These are phyloP conservation scores for Chaetomium sp. DNA, from an alignment of 2,329 filamentous ascomycete species.

Conservation along the genomic window DNA sequence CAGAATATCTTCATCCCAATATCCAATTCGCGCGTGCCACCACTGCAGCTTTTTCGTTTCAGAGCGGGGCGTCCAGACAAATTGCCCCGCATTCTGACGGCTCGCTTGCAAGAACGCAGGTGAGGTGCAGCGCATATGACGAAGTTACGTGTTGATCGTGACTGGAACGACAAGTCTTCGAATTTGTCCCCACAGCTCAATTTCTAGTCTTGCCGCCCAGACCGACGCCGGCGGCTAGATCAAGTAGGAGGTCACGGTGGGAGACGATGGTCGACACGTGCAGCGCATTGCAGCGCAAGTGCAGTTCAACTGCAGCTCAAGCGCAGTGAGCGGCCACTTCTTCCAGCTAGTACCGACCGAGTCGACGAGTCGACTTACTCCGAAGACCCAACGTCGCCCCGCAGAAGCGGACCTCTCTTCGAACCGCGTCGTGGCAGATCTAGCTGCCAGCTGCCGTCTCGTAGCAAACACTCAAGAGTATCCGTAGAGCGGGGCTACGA, in stretches of 20 bases:
- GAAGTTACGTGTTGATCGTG: slow-evolving; percentile 33
- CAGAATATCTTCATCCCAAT: neutral
- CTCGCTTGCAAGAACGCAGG: slow-evolving; percentile 21
- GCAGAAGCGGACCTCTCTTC: neutral
- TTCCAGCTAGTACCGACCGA: neutral
- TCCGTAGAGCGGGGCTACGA: neutral
- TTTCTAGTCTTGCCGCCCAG: slow-evolving; percentile 16
- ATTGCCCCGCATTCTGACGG: slow-evolving; percentile 24
- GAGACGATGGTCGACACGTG: neutral
- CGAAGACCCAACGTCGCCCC: neutral
- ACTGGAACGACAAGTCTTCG: slow-evolving; percentile 26
- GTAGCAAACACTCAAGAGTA: too few relatives aligned
- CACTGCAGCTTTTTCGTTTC: neutral
- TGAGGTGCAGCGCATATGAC: slow-evolving; percentile 28
- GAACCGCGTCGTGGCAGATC: neutral
- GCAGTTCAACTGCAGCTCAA: neutral
- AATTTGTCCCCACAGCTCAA: slow-evolving; percentile 25
- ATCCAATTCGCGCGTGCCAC: slow-evolving; percentile 4
- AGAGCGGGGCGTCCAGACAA: slow-evolving; percentile 12
- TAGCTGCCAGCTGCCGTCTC: slow-evolving; percentile 15
- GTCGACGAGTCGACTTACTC: neutral
- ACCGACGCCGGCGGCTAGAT: slow-evolving; percentile 6
- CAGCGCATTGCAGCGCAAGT: neutral
- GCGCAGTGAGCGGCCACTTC: neutral
- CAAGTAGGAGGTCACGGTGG: slow-evolving; percentile 19